Conservation (phyloP, 1,139 yeast species). For the Arxiozyma slooffiae region DNA sequence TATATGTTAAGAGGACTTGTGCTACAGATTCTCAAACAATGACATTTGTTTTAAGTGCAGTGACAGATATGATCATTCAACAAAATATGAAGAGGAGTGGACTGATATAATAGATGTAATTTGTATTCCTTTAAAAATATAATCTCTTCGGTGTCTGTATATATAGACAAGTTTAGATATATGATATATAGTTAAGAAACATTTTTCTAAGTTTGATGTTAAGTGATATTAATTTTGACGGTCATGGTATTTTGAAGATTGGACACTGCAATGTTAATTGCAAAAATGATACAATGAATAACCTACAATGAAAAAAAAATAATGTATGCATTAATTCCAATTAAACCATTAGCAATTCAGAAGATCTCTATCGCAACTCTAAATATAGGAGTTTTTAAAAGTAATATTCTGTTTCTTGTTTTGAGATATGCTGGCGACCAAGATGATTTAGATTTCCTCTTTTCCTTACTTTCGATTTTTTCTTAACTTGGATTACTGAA, state of each 20-base stretch:
- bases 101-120: constrained; percentile 37
- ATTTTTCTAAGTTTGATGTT: too few species aligned
- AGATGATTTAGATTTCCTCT: neutral
- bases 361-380: constrained; percentile 7
- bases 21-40: constrained; percentile 87
- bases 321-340: neutral
- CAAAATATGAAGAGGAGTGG: constrained; percentile 79
- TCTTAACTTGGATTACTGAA: constrained; percentile 8
- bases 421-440: neutral
- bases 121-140: neutral
- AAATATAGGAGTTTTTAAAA: constrained; percentile 16
- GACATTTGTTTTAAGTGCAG: constrained; percentile 86
- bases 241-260: neutral
- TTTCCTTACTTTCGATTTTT: neutral
- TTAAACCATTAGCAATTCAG: neutral
- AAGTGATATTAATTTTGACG: too few species aligned
- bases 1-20: constrained; percentile 86
- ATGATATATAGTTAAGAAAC: neutral
- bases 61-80: constrained; percentile 82
- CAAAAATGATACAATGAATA: neutral
- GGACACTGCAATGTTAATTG: neutral
- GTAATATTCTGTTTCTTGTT: constrained; percentile 11
- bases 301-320: too few species aligned
- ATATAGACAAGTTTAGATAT: constrained; percentile 1
- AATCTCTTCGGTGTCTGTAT: neutral